Conservation (phyloP, 1,284 basidiomycete species). For the Chalciporus piperatoides region DNA sequence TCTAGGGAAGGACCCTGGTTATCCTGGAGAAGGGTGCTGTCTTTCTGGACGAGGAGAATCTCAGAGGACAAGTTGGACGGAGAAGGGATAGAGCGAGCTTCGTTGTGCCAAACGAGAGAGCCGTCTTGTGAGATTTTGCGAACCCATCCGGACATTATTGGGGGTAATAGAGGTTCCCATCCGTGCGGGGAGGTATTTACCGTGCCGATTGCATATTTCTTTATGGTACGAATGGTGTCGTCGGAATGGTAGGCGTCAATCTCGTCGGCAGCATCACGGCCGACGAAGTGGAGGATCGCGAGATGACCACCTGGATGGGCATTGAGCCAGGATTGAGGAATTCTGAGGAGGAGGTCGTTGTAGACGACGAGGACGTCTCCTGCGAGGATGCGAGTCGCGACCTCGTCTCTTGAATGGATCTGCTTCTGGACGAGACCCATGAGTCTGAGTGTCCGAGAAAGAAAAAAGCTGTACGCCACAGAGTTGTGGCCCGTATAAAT, state of each 20-base stretch:
- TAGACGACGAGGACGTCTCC: conserved; percentile 85
- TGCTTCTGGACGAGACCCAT: conserved; percentile 28
- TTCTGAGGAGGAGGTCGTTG: conserved; percentile 71
- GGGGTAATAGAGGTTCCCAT: conserved; percentile 87
- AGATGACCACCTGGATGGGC: conserved; percentile 90
- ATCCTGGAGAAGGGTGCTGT: conserved; percentile 23
- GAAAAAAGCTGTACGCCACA: not conserved
- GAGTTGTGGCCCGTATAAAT: conserved; percentile 27
- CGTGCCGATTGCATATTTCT: conserved; percentile 70
- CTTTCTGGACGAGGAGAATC: conserved; percentile 56
- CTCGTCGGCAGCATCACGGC: conserved; percentile 93
- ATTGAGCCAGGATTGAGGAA: conserved; percentile 80
- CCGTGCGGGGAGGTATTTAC: conserved; percentile 56
- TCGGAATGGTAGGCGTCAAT: conserved; percentile 89
- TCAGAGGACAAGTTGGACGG: conserved; percentile 47
- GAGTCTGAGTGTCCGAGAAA: too few species aligned
- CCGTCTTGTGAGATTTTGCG: conserved; percentile 44
- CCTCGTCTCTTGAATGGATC: conserved; percentile 50
- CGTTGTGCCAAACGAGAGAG: conserved; percentile 54
- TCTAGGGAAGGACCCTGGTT: conserved; percentile 45
- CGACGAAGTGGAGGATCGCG: conserved; percentile 92
- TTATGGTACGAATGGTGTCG: conserved; percentile 62
- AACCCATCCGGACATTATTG: conserved; percentile 84
- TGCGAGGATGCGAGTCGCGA: conserved; percentile 67
- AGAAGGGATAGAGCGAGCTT: conserved; percentile 49